phyloP scores from a whole-genome alignment of 1,284 basidiomycete species.

The Melampsora americana region DNA sequence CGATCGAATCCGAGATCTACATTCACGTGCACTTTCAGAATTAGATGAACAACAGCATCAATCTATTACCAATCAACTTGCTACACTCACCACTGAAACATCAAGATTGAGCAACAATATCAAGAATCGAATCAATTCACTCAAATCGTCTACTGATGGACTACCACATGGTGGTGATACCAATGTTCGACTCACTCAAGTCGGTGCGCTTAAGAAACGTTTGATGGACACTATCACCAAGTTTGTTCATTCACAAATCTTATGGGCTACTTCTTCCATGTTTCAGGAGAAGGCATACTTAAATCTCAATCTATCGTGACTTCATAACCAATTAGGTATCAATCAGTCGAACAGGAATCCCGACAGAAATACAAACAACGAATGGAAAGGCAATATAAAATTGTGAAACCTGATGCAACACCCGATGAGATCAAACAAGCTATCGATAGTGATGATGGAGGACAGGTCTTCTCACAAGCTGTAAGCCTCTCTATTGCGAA shows the following conservation, averaged over 20 bases:
- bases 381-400: conserved; percentile 93
- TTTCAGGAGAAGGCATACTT: background rate
- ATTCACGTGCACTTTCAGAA: conserved; percentile 28
- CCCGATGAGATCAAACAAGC: conserved; percentile 71
- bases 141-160: conserved; percentile 22
- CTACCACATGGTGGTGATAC: conserved; percentile 19
- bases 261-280: too few relatives aligned
- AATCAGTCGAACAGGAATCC: conserved; percentile 87
- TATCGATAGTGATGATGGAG: conserved; percentile 70
- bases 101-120: conserved; percentile 29
- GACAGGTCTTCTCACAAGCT: conserved; percentile 81
- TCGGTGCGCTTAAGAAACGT: conserved; percentile 43
- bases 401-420: conserved; percentile 90
- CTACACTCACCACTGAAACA: conserved; percentile 22
- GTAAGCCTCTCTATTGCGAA: conserved; percentile 58
- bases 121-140: conserved; percentile 41
- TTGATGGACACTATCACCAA: conserved; percentile 40
- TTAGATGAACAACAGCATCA: conserved; percentile 33
- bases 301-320: background rate
- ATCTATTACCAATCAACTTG: conserved; percentile 22
- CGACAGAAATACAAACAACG: conserved; percentile 89
- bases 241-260: background rate
- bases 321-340: conserved; percentile 55
- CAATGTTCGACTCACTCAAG: conserved; percentile 32
- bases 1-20: conserved; percentile 30